Conservation (phyloP, 2,329 filamentous ascomycete species). For the Colletotrichum nymphaeae region DNA sequence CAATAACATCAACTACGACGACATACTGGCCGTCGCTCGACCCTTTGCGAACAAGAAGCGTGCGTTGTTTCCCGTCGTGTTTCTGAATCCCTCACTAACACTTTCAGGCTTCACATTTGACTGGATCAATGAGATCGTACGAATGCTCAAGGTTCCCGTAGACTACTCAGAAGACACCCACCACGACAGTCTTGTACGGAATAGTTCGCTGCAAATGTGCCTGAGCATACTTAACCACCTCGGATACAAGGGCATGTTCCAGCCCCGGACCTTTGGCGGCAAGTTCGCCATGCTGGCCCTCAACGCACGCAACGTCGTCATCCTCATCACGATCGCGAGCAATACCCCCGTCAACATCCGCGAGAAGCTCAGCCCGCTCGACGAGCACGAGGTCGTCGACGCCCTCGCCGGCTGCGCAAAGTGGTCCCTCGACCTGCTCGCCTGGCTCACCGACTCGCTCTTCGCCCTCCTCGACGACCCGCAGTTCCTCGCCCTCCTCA, state of each 20-base stretch:
- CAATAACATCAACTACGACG: conserved; percentile 69
- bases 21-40: conserved; percentile 77
- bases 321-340: conserved; percentile 73
- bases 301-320: conserved; percentile 78
- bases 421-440: conserved; percentile 81
- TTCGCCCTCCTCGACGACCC: conserved; percentile 65
- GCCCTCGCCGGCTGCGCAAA: conserved; percentile 79
- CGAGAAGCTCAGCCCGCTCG: conserved; percentile 68
- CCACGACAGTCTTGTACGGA: conserved; percentile 79
- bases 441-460: conserved; percentile 70
- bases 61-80: conserved; percentile 36
- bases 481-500: conserved; percentile 63
- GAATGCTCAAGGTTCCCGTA: conserved; percentile 76
- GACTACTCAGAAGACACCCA: conserved; percentile 85
- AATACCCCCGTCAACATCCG: conserved; percentile 65
- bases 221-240: conserved; percentile 84
- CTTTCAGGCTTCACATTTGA: conserved; percentile 67
- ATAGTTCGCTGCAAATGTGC: conserved; percentile 78
- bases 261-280: conserved; percentile 72
- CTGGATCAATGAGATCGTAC: conserved; percentile 75
- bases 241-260: conserved; percentile 74
- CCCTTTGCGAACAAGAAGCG: conserved; percentile 54
- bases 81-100: background rate
- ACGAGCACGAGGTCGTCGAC: conserved; percentile 79
- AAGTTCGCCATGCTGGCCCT: conserved; percentile 82